Conservation (phyloP, 768 basidiomycete species). For the Holtermannia corniformis region DNA sequence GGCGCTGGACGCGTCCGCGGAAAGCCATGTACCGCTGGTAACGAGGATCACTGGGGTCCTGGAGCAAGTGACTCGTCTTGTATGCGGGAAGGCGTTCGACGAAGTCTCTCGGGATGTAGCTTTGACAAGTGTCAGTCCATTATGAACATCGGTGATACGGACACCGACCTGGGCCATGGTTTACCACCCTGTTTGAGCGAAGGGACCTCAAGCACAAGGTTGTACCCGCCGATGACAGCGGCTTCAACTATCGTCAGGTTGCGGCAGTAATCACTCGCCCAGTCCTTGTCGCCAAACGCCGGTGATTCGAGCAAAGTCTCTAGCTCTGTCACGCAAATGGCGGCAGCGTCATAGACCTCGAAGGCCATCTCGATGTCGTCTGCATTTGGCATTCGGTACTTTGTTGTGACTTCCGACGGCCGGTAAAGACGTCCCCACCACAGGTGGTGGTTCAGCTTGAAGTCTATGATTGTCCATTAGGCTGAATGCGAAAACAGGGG, state of each 20-base stretch:
- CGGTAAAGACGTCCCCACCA: slow-evolving; percentile 73
- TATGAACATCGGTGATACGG: too few species aligned
- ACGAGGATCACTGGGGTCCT: slow-evolving; percentile 57
- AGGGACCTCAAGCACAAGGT: slow-evolving; percentile 26
- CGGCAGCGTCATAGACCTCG: slow-evolving; percentile 58
- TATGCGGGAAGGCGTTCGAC: slow-evolving; percentile 56
- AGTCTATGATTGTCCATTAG: slow-evolving; percentile 45
- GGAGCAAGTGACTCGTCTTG: slow-evolving; percentile 58
- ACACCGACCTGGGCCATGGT: slow-evolving; percentile 36
- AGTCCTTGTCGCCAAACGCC: slow-evolving; percentile 55
- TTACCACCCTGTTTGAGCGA: slow-evolving; percentile 49
- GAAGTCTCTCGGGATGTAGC: slow-evolving; percentile 53
- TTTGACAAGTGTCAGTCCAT: slow-evolving; percentile 4
- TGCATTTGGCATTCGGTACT: slow-evolving; percentile 68
- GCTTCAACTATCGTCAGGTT: slow-evolving; percentile 63
- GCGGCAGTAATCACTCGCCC: slow-evolving; percentile 83
- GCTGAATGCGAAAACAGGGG: too few species aligned
- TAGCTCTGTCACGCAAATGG: slow-evolving; percentile 47
- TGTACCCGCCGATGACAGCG: slow-evolving; percentile 57
- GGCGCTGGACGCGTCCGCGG: slow-evolving; percentile 55
- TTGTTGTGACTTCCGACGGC: slow-evolving; percentile 61
- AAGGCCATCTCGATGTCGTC: slow-evolving; percentile 69
- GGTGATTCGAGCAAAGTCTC: slow-evolving; percentile 54
- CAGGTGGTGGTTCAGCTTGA: slow-evolving; percentile 57
- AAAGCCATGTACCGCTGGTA: slow-evolving; percentile 54